phyloP scores from a whole-genome alignment of 345 rosid species.

The Theobroma cacao region DNA sequence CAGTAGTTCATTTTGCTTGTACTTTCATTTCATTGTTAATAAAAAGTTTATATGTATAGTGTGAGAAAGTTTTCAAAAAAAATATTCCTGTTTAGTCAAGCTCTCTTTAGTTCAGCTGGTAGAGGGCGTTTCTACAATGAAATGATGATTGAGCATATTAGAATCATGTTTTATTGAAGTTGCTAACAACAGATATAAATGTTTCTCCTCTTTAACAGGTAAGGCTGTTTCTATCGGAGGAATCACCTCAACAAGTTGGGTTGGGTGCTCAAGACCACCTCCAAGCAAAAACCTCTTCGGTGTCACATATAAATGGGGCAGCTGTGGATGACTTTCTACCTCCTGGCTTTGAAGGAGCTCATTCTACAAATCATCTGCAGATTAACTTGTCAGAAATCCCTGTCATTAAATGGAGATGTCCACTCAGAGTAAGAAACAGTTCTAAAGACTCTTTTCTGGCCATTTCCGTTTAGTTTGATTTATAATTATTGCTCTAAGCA shows the following conservation, averaged over 20 bases:
- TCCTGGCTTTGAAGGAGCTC: conserved; percentile 87
- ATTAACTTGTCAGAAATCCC: conserved; percentile 67
- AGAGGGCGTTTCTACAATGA: background rate
- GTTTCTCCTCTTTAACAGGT: conserved; percentile 47
- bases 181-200: background rate
- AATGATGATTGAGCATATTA: background rate
- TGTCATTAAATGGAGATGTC: conserved; percentile 69
- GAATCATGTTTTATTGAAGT: background rate
- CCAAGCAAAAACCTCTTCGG: conserved; percentile 71
- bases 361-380: conserved; percentile 42
- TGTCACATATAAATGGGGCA: conserved; percentile 45
- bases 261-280: conserved; percentile 84
- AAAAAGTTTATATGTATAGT: background rate
- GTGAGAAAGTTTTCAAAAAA: background rate
- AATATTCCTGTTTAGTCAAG: background rate
- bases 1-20: background rate
- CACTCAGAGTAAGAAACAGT: conserved; percentile 51
- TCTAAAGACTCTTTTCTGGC: background rate
- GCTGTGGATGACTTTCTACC: conserved; percentile 63
- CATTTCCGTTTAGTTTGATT: background rate
- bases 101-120: conserved; percentile 6
- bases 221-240: conserved; percentile 79
- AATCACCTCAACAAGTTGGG: conserved; percentile 87
- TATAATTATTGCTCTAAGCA: conserved; percentile 9
- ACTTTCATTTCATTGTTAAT: background rate